phyloP scores from a whole-genome alignment of 106 monocot species.

The Posidonia australis region DNA sequence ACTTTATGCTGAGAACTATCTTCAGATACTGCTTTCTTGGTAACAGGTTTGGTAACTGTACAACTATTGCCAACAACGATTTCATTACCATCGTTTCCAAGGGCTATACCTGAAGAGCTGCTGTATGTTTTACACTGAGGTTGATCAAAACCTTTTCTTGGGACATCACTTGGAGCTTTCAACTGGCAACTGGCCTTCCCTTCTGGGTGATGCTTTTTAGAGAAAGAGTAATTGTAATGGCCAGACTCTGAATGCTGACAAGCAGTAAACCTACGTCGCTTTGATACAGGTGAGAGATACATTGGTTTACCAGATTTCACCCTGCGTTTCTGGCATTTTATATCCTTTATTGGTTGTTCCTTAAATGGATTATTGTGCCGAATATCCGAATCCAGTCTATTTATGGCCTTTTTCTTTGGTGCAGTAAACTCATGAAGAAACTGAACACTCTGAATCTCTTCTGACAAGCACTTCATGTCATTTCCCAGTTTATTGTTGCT shows the following conservation, averaged over 20 bases:
- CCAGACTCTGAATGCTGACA: conserved; percentile 5
- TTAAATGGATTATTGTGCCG: not conserved
- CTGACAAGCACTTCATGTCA: not conserved
- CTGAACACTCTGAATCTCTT: not conserved
- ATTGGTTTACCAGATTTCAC: conserved; percentile 3
- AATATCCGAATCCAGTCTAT: not conserved
- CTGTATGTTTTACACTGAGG: not conserved
- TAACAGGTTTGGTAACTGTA: not conserved
- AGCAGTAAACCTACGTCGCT: conserved; percentile 9
- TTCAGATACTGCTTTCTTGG: not conserved
- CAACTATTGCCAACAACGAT: not conserved
- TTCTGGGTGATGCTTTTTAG: not conserved
- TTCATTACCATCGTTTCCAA: not conserved
- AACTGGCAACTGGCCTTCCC: not conserved
- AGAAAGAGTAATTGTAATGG: not conserved
- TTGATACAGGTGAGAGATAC: conserved; percentile 10
- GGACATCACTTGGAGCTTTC: not conserved
- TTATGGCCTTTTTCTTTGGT: not conserved
- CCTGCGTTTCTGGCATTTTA: not conserved
- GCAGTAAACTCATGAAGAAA: not conserved
- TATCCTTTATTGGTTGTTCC: not conserved
- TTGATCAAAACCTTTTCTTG: not conserved
- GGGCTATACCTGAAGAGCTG: not conserved
- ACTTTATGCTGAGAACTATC: not conserved
- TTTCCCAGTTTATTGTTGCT: not conserved